Evolutionary conservation across 306 rosid species (phyloP), one percentile per base, ranked within the genome.

Genomic region (Lupinus albus): DNA sequence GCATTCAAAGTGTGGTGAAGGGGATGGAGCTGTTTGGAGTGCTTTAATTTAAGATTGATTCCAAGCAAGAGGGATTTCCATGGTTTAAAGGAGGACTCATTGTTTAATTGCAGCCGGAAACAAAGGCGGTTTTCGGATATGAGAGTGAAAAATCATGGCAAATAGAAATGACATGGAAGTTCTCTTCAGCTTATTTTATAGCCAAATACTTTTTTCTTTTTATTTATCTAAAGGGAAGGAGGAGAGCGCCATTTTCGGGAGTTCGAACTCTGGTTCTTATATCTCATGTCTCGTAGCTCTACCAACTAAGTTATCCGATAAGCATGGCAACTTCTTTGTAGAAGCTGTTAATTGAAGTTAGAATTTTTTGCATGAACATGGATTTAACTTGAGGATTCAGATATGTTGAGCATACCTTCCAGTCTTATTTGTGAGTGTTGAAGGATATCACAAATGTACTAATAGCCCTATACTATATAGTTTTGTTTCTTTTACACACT

Each of bases 1-100:
- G 13, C 97, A 93, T 63, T 85, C 88, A n/a, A 93, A 81, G 61
- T 93, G 99, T 56, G 97, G 97, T 51, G 99, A 93, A 79, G 99
- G 97, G 39, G 91, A 81, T 62, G 96, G 79, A 53, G 96, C 97
- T 16, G 83, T 90, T 68, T 93, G 97, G 97, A 86, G 81, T 77
- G 89, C 97, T 5, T 64, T 86, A 71, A 53, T 84, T 74, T 93
- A 81, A 81, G 74, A 72, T 14, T 39, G 39, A 53, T 11, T 44
- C 38, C 51, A 45, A 16, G 47, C 67, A 21, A 6, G 46, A 42
- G 21, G 49, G 1, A 13, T 79, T 53, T 77, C 67, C 64, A 49
- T 78, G 17, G 42, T 55, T 50, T 10, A 57, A 50, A 15, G 45
- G 48, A 58, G 74, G n/a, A 51, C 57, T 41, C 15, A 64, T 44